Base-by-base conservation (phyloP, 345 rosid genomes). In the Syzygium oleosum region DNA sequence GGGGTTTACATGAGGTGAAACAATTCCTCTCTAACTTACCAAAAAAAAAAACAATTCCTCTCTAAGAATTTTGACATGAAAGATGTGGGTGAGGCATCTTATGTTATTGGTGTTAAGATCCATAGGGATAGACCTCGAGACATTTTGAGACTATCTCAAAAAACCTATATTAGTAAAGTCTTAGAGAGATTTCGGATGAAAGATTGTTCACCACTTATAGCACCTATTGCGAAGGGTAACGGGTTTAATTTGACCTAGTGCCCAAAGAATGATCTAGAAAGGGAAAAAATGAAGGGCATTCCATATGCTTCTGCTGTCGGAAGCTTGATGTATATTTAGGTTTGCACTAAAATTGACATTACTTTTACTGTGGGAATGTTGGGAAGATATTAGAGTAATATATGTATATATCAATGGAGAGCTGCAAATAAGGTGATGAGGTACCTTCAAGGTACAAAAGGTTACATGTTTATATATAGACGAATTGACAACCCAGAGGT, bases 381-480 rank as follows among this genome's bases (percentile, higher is more conserved):
- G 46, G 86, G 88, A 2, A 54, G 59, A 53, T 88, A 58, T 53
- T 34, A 86, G 22, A 86, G 90, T 83, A 86, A 51, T 86, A 73
- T 16, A 29, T 25, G 68, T 19, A 85, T 54, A 8, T 10, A 84
- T 9, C 65, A 54, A 46, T 85, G 19, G 49, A 54, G 38, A 14
- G 63, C 41, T 10, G 34, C 53, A 9, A 85, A 85, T 34, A 85
- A 61, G 27, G 87, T 59, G 22, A 56, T 85, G 52, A 85, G 87
- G 27, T 61, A 59, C 7, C 53, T 85, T 22, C 38, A 85, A n/a
- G 29, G 51, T 38, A 29, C 51, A 29, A 85, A 53, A 12, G 29
- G 29, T 84, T 31, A 52, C 86, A 84, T 84, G 43, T 10, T 83
- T 29, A 83, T 83, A 9, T 46, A 83, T 49, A 43, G 31, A 22